These are phyloP conservation scores for Penicillium manginii DNA, from an alignment of 495 filamentous ascomycete species.

Conservation along the genomic window DNA sequence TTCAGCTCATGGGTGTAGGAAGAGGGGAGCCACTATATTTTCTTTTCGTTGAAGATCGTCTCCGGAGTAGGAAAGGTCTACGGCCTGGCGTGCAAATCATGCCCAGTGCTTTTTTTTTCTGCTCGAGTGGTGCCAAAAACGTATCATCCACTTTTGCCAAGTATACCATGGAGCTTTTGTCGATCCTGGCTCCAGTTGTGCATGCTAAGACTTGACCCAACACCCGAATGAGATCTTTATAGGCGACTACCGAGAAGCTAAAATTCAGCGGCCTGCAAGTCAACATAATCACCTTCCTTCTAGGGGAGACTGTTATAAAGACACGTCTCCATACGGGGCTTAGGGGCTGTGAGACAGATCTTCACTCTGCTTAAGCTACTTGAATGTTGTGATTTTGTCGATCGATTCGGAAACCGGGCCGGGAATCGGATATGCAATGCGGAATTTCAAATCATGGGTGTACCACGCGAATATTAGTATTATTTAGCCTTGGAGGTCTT, in stretches of 20 bases:
- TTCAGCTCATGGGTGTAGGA: neutral
- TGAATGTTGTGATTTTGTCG: slow-evolving; percentile 2
- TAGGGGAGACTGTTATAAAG: slow-evolving; percentile 1
- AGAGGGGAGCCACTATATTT: slow-evolving; percentile 5
- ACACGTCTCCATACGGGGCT: slow-evolving; percentile 4
- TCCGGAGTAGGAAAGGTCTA: slow-evolving; percentile 11
- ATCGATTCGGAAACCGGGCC: slow-evolving; percentile 11
- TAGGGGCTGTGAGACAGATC: slow-evolving; percentile 30
- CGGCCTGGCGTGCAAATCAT: slow-evolving; percentile 10
- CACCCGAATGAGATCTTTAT: neutral
- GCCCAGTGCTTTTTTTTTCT: slow-evolving; percentile 6
- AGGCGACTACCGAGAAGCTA: slow-evolving; percentile 11
- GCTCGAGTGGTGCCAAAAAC: slow-evolving; percentile 1
- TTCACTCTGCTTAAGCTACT: neutral
- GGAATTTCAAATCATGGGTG: neutral
- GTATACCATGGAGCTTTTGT: slow-evolving; percentile 8
- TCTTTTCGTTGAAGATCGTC: slow-evolving; percentile 14
- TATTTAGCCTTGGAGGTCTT: too few relatives aligned
- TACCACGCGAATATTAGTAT: too few relatives aligned
- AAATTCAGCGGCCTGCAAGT: slow-evolving; percentile 9
- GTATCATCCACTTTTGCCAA: neutral
- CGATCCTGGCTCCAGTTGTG: slow-evolving; percentile 13
- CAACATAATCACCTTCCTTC: slow-evolving; percentile 22
- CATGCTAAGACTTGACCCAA: slow-evolving; percentile 12
- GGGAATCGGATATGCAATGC: neutral